Percentiles rank a stretch among this genome's conserved stretches.
phyloP scores from a whole-genome alignment of 2,329 filamentous ascomycete species.

The Teratosphaeriaceae sp. region DNA sequence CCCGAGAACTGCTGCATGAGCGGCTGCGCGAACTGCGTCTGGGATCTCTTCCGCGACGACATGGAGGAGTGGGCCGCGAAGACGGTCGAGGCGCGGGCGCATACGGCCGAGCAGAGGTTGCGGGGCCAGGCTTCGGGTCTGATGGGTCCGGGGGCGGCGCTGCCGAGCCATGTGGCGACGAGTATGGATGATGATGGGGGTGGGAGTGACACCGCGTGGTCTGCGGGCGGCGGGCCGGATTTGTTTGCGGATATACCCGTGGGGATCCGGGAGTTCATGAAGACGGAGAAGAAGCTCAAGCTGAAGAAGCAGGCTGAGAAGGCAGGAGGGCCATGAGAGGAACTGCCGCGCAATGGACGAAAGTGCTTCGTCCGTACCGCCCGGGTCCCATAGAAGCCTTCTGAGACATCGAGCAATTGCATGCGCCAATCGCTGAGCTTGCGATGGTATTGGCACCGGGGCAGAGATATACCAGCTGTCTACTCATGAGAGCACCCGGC shows the following conservation, averaged over 20 bases:
- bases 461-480: too few relatives aligned
- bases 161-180: constrained; percentile 43
- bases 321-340: too few relatives aligned
- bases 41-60: constrained; percentile 86
- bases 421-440: too few relatives aligned
- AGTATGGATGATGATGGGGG: constrained; percentile 79
- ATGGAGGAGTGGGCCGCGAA: constrained; percentile 78
- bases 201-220: constrained; percentile 61
- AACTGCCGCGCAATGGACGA: too few relatives aligned
- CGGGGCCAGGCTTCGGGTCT: constrained; percentile 27
- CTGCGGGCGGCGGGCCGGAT: constrained; percentile 38
- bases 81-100: constrained; percentile 55
- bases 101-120: constrained; percentile 33
- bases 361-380: too few relatives aligned
- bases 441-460: too few relatives aligned
- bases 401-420: too few relatives aligned
- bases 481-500: too few relatives aligned
- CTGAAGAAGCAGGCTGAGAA: constrained; percentile 50
- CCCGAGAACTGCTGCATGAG: constrained; percentile 99
- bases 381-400: too few relatives aligned
- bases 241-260: constrained; percentile 78
- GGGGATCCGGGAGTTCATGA: constrained; percentile 95
- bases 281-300: constrained; percentile 84
- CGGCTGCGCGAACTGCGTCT: constrained; percentile 95
- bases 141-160: constrained; percentile 31